Percentiles rank a stretch among this genome's conserved stretches.
phyloP scores from a whole-genome alignment of 495 filamentous ascomycete genomes.

The Penicillium psychrofluorescens region DNA sequence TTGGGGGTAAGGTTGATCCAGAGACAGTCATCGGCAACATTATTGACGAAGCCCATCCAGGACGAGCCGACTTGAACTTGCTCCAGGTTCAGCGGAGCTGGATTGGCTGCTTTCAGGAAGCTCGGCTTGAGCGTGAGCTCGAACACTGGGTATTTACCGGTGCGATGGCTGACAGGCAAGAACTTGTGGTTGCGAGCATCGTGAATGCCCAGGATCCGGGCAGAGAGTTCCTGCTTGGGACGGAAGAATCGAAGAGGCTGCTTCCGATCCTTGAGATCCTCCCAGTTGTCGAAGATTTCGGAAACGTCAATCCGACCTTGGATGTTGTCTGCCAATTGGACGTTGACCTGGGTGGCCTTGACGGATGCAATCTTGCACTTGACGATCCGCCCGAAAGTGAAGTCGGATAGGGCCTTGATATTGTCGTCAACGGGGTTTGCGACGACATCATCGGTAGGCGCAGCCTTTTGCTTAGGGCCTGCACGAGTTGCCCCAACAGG shows the following conservation, averaged over 20 bases:
- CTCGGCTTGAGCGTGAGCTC: slow-evolving; percentile 83
- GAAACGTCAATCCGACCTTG: slow-evolving; percentile 88
- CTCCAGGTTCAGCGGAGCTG: slow-evolving; percentile 60
- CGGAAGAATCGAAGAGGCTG: slow-evolving; percentile 67
- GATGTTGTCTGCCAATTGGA: slow-evolving; percentile 80
- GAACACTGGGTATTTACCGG: slow-evolving; percentile 67
- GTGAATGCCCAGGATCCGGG: slow-evolving; percentile 78
- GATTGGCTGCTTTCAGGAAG: slow-evolving; percentile 47
- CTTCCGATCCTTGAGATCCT: slow-evolving; percentile 76
- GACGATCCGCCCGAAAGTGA: slow-evolving; percentile 65
- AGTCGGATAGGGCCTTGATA: slow-evolving; percentile 58
- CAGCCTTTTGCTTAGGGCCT: slow-evolving; percentile 24
- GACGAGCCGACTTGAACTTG: slow-evolving; percentile 62
- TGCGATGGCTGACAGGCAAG: slow-evolving; percentile 81
- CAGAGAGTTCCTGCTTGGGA: slow-evolving; percentile 59
- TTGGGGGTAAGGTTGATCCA: slow-evolving; percentile 93
- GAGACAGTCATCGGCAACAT: slow-evolving; percentile 63
- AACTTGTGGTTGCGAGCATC: slow-evolving; percentile 87
- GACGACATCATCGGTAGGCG: slow-evolving; percentile 32
- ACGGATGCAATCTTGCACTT: slow-evolving; percentile 73
- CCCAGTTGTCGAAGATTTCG: slow-evolving; percentile 80
- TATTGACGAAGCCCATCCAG: slow-evolving; percentile 83
- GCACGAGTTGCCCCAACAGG: slow-evolving; percentile 25
- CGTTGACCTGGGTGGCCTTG: slow-evolving; percentile 87
- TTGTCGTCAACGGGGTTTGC: slow-evolving; percentile 63